Evolutionary conservation across 2,329 filamentous ascomycete species (phyloP).

Genomic region (Hypoxylon sp.): DNA sequence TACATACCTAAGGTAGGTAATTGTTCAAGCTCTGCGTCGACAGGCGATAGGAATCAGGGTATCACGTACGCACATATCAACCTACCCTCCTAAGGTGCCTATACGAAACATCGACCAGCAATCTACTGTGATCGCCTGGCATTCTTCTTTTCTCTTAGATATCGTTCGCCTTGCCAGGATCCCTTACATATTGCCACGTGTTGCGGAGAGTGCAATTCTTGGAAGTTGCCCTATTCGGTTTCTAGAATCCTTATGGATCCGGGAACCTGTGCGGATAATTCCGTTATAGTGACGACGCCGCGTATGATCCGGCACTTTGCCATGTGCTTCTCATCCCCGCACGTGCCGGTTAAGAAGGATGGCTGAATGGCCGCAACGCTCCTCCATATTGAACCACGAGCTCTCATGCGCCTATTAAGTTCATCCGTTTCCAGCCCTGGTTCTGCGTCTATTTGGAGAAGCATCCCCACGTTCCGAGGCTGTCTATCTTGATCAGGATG

Average conservation of each 20-base stretch:
- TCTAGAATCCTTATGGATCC: slow-evolving; percentile 15
- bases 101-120: not conserved
- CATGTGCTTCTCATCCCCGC: slow-evolving; percentile 36
- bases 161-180: slow-evolving; percentile 3
- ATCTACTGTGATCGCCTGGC: not conserved
- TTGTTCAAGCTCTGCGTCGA: too few species aligned
- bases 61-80: too few species aligned
- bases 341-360: slow-evolving; percentile 37
- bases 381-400: slow-evolving; percentile 25
- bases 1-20: too few species aligned
- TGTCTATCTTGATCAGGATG: slow-evolving; percentile 38
- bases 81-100: too few species aligned
- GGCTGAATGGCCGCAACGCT: slow-evolving; percentile 31
- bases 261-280: slow-evolving; percentile 27
- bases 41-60: too few species aligned
- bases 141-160: not conserved
- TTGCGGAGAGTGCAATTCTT: slow-evolving; percentile 32
- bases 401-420: slow-evolving; percentile 14
- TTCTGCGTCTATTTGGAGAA: slow-evolving; percentile 36
- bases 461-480: slow-evolving; percentile 19
- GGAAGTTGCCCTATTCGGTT: slow-evolving; percentile 25
- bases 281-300: slow-evolving; percentile 24
- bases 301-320: slow-evolving; percentile 38
- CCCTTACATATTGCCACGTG: slow-evolving; percentile 35
- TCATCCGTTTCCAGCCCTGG: slow-evolving; percentile 25